Conservation (phyloP, 305 asterid species). For the Rubia tinctorum region DNA sequence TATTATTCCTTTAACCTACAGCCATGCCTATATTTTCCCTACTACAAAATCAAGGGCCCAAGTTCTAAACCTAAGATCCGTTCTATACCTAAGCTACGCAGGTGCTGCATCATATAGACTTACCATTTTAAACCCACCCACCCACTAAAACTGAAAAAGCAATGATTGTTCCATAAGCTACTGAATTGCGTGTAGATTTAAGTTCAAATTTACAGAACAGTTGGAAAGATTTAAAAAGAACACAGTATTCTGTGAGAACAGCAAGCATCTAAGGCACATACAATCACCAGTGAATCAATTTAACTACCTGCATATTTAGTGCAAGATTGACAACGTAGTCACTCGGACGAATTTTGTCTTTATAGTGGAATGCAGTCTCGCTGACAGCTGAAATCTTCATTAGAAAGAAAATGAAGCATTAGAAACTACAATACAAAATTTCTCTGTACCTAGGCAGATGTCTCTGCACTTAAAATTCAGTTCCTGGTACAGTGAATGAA, state of each 20-base stretch:
- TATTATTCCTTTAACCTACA: no score
- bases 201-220: neutral
- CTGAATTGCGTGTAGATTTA: neutral
- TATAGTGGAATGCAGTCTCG: constrained; percentile 84
- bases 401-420: constrained; percentile 14
- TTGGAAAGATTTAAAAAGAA: neutral
- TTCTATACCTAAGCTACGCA: no score
- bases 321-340: constrained; percentile 72
- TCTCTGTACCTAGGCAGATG: neutral
- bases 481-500: neutral
- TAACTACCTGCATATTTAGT: constrained; percentile 74
- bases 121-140: neutral
- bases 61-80: no score
- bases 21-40: no score
- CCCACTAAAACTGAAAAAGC: neutral
- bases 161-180: neutral
- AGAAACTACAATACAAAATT: constrained; percentile 17
- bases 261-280: neutral
- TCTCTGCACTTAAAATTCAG: neutral
- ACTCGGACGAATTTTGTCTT: constrained; percentile 85
- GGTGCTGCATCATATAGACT: neutral
- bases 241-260: neutral
- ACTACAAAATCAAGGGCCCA: no score
- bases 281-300: constrained; percentile 8
- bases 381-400: constrained; percentile 92